Evolutionary conservation across 2,329 filamentous ascomycete species (phyloP).

Genomic region (Penicillium sp.): DNA sequence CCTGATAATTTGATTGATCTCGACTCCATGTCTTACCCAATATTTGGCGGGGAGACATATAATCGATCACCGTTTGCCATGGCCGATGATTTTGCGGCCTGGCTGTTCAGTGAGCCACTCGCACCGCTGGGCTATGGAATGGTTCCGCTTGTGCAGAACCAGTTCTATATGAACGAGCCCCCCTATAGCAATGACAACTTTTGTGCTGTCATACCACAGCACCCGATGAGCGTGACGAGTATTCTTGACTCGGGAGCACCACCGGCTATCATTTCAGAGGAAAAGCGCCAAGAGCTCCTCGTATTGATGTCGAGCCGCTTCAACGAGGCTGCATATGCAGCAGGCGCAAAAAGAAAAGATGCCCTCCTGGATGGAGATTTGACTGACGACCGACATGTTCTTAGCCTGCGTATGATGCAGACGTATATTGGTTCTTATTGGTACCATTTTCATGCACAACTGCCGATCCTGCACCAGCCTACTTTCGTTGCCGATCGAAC

Average conservation of each 20-base stretch:
- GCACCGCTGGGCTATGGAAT: constrained; percentile 55
- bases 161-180: constrained; percentile 54
- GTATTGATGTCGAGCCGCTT: constrained; percentile 81
- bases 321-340: constrained; percentile 74
- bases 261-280: constrained; percentile 79
- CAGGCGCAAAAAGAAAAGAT: constrained; percentile 73
- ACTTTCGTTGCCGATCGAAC: constrained; percentile 89
- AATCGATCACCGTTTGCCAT: constrained; percentile 87
- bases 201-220: constrained; percentile 58
- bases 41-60: constrained; percentile 81
- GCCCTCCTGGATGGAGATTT: constrained; percentile 77
- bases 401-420: constrained; percentile 94
- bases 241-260: constrained; percentile 77
- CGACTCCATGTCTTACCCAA: constrained; percentile 62
- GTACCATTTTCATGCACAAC: constrained; percentile 89
- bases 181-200: constrained; percentile 49
- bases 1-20: constrained; percentile 25
- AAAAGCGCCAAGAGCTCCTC: constrained; percentile 80
- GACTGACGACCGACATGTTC: constrained; percentile 59
- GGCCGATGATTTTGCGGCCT: constrained; percentile 84
- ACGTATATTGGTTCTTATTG: constrained; percentile 92
- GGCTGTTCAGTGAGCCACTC: constrained; percentile 72
- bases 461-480: constrained; percentile 91
- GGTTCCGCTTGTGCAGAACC: constrained; percentile 47
- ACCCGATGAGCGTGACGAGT: constrained; percentile 88